Evolutionary conservation across 106 monocot species (phyloP), one percentile per base, ranked within the genome.

Genomic region (Allium sativum): DNA sequence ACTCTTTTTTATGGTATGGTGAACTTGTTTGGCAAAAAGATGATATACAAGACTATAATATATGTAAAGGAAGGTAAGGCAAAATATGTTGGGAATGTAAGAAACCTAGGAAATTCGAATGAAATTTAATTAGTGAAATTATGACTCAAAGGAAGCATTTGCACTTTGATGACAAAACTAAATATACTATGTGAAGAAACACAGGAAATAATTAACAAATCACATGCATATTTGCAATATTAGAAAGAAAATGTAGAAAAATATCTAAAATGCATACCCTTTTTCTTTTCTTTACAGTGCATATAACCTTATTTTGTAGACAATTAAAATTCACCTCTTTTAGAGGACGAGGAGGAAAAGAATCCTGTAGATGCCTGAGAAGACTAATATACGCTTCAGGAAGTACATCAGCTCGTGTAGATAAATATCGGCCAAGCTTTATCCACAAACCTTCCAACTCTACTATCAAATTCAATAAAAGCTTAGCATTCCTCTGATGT

Each of bases 371-470:
- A 63, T 88, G 91, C 70, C 50, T 92, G 60, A 98, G 82, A 21
- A 81, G 77, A 64, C 12, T 42, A 67, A 85, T 88, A 70, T 98
- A 98, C 42, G 87, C 87, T 71, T 78, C 71, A 56, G 92, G 98
- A 70, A 98, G 84, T 13, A 98, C 92, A 79, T 98, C 92, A 18
- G 98, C 98, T 67, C 92, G 67, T 18, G 92, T 98, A 14, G 98
- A 98, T 58, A 98, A 68, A 70, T 98, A 98, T 31, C 92, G 98
- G 8, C 98, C 98, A 53, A 98, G 75, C 53, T 98, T 98, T 40
- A 98, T 91, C 98, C 98, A 98, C 60, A 98, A 70, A 31, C 98
- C 98, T 75, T 98, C 85, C 68, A 98, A 68, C 78, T 87, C 85
- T 54, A 98, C 83, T 59, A 98, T 98, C 60, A 88, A 56, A 70